Conservation (phyloP, 2,329 filamentous ascomycete genomes). For the Ramichloridium luteum region DNA sequence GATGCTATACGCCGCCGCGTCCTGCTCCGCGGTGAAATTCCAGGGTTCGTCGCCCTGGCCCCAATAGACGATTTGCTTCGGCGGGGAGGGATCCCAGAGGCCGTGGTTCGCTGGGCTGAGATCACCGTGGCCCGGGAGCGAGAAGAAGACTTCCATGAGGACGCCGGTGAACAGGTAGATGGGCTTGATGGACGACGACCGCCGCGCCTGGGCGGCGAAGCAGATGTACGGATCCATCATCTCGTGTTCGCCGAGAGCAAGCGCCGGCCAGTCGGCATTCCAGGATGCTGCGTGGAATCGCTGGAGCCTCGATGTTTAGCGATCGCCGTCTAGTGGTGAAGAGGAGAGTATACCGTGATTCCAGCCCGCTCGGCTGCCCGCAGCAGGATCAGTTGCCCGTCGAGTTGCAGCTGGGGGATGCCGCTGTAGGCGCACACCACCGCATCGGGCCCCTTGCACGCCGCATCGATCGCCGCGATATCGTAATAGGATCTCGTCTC, state of each 20-base stretch:
- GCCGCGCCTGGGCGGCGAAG: constrained; percentile 5
- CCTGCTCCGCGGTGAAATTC: constrained; percentile 5
- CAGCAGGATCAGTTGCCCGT: constrained; percentile 7
- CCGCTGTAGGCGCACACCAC: constrained; percentile 8
- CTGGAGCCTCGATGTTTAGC: neutral
- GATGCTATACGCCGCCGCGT: constrained; percentile 4
- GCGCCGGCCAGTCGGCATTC: constrained; percentile 8
- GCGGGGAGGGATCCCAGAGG: constrained; percentile 4
- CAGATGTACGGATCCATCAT: constrained; percentile 5
- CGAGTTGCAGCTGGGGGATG: constrained; percentile 7
- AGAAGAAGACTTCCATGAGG: constrained; percentile 7
- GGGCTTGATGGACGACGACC: constrained; percentile 6
- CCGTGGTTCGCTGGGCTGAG: constrained; percentile 2
- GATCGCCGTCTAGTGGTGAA: too few species aligned
- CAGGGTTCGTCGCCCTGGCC: constrained; percentile 3
- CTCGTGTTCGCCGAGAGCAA: constrained; percentile 5
- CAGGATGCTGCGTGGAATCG: constrained; percentile 5
- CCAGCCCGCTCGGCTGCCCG: constrained; percentile 8
- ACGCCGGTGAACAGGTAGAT: constrained; percentile 9
- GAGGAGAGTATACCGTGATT: constrained; percentile 1
- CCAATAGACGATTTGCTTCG: constrained; percentile 2
- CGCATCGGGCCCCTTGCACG: constrained; percentile 6
- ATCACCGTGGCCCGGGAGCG: constrained; percentile 4
- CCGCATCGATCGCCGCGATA: constrained; percentile 6
- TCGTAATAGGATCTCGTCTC: constrained; percentile 6